A percentile compares a stretch with the other conserved stretches of the same genome.
phyloP scores from a whole-genome alignment of 1,139 yeast genomes.

The Zhuliangozyma blackwelliae region DNA sequence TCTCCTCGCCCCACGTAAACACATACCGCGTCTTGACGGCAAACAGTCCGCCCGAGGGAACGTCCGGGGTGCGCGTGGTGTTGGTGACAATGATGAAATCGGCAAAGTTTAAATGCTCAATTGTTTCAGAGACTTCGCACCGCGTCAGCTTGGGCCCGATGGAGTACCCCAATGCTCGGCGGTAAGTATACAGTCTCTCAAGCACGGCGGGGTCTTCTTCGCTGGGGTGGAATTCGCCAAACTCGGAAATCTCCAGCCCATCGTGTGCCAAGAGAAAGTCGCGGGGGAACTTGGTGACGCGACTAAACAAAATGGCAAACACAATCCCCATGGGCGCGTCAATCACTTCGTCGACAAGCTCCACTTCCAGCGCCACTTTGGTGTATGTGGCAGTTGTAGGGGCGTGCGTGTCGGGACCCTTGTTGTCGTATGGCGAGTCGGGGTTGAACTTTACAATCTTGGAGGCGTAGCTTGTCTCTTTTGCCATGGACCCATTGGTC shows the following conservation, averaged over 20 bases:
- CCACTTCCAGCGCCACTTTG: conserved; percentile 26
- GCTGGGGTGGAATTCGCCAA: conserved; percentile 32
- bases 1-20: conserved; percentile 44
- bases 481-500: no score
- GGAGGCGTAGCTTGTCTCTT: no score
- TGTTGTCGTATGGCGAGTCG: conserved; percentile 27
- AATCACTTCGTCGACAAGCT: conserved; percentile 28
- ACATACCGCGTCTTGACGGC: conserved; percentile 47
- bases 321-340: conserved; percentile 50
- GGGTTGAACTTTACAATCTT: conserved; percentile 22
- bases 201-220: conserved; percentile 28
- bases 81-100: conserved; percentile 34
- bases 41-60: conserved; percentile 56
- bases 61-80: conserved; percentile 51
- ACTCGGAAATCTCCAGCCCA: conserved; percentile 44
- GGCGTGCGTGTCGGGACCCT: conserved; percentile 36
- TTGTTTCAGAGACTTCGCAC: conserved; percentile 45
- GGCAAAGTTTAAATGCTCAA: conserved; percentile 38
- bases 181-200: conserved; percentile 38
- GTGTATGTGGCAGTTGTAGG: conserved; percentile 26
- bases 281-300: conserved; percentile 36
- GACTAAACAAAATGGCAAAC: conserved; percentile 46
- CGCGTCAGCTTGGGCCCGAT: conserved; percentile 57
- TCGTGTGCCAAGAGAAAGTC: conserved; percentile 41
- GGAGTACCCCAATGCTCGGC: conserved; percentile 46